Evolutionary conservation across 106 monocot species (phyloP).

Genomic region (Dendrobium huoshanense): DNA sequence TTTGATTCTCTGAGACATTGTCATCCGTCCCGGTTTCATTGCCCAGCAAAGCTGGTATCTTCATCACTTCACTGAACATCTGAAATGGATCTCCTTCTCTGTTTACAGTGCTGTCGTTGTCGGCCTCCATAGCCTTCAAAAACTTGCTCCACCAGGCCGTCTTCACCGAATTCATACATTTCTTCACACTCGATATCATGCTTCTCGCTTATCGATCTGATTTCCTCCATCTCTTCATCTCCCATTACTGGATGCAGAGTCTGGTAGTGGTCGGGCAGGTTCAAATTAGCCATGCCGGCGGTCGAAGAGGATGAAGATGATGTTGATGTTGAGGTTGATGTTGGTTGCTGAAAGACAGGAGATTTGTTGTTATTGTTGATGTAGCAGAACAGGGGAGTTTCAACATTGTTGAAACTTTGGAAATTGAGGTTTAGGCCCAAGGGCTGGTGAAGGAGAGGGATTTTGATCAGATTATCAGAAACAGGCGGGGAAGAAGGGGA

Average conservation of each 20-base stretch:
- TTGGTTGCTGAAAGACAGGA: neutral
- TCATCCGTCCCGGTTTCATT: slow-evolving; percentile 13
- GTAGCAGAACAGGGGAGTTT: slow-evolving; percentile 10
- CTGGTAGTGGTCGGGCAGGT: neutral
- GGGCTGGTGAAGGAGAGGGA: slow-evolving; percentile 46
- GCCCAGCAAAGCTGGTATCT: slow-evolving; percentile 29
- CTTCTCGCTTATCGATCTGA: slow-evolving; percentile 58
- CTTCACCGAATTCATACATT: slow-evolving; percentile 50
- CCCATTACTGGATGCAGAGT: slow-evolving; percentile 58
- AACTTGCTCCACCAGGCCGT: slow-evolving; percentile 86
- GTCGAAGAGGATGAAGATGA: slow-evolving; percentile 27
- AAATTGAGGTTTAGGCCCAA: slow-evolving; percentile 63
- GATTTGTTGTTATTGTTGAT: neutral
- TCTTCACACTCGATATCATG: slow-evolving; percentile 94
- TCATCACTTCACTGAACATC: slow-evolving; percentile 13
- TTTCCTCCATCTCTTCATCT: slow-evolving; percentile 75
- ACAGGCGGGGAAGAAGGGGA: slow-evolving; percentile 13
- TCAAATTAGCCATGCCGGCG: neutral
- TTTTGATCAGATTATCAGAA: slow-evolving; percentile 18
- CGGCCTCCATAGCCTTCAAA: slow-evolving; percentile 35
- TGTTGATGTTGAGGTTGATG: slow-evolving; percentile 26
- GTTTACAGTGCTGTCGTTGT: neutral
- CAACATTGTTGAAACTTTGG: slow-evolving; percentile 44
- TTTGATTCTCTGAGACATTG: neutral
- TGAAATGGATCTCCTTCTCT: slow-evolving; percentile 7